A percentile compares a stretch with the other conserved stretches of the same genome.
These are phyloP conservation scores for Mycosphaerella sp. DNA, from an alignment of 2,329 filamentous ascomycete species.

Conservation along the genomic window DNA sequence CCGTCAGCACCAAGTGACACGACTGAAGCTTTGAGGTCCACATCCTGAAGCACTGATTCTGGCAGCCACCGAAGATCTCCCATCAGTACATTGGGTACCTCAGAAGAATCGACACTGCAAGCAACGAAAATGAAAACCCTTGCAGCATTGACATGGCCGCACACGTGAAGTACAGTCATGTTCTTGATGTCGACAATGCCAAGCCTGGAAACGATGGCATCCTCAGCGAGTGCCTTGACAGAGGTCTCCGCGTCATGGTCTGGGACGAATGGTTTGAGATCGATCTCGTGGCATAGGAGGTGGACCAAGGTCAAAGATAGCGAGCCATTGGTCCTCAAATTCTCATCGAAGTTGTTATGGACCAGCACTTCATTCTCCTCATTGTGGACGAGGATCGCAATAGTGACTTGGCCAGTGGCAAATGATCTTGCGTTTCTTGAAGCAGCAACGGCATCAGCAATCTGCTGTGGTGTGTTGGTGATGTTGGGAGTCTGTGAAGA, in stretches of 20 bases:
- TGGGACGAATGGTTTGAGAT: neutral
- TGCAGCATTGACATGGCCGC: neutral
- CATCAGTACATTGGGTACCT: neutral
- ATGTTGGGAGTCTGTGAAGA: neutral
- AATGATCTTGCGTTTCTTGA: neutral
- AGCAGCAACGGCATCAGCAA: neutral
- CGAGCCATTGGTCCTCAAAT: neutral
- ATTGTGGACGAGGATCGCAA: constrained; percentile 2
- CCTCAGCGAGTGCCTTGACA: neutral
- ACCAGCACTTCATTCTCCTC: constrained; percentile 5
- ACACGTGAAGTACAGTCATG: neutral
- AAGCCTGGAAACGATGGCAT: neutral
- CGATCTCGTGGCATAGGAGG: neutral
- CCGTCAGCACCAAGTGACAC: neutral
- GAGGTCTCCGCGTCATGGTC: constrained; percentile 5
- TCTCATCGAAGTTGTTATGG: neutral
- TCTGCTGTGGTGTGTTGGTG: constrained; percentile 3
- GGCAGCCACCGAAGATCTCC: constrained; percentile 6
- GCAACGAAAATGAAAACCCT: neutral
- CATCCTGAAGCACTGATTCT: constrained; percentile 2
- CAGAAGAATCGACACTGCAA: neutral
- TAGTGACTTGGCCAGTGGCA: neutral
- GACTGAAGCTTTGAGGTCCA: neutral
- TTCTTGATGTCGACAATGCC: constrained; percentile 2
- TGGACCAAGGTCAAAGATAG: neutral